Evolutionary conservation across 352 stramenopile species (phyloP), one percentile per base, ranked within the genome.

Genomic region (Globisporangium middletonii): DNA sequence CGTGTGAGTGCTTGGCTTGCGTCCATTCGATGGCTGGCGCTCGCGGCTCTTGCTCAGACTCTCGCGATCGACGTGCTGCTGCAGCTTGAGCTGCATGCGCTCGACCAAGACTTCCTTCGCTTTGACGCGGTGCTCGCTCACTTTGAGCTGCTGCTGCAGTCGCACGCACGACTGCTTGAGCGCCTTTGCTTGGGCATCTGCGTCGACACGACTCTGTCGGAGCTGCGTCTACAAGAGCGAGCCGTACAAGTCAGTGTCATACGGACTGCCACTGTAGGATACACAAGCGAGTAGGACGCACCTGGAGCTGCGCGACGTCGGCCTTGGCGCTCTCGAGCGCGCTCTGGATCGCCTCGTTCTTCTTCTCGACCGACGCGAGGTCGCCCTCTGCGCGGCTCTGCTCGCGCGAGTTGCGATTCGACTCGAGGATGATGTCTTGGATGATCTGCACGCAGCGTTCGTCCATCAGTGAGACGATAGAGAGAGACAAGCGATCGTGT

Each of bases 41-140:
- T 86, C 79, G 0, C 79, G 73, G 15, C 65, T 70, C 53, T 80
- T 91, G 49, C 71, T 80, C 47, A 80, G 52, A n/a, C 67, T 73
- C 42, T 92, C 72, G 43, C 88, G 89, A 60, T 92, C 78, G 12
- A 88, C 70, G 44, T 91, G 75, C 59, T 90, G 77, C 57, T 91
- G 76, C 4, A 96, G 55, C 35, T 93, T 96, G 23, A 83, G 63
- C 53, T 95, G 84, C 67, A 96, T 85, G 13, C 72, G 75, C 33
- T 96, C 79, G 0, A 93, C 68, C 0, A 92, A 62, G 12, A 86
- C 68, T 44, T 96, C 86, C 55, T 94, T 96, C 3, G 85, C 83
- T 60, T 92, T 92, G 5, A 96, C 86, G 4, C 85, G 76, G 27
- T 95, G 86, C 48, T 96, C 85, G 49, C 82, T 94, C 4, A 92